A percentile compares a stretch with the other conserved stretches of the same genome.
Evolutionary conservation across 495 filamentous ascomycete genomes (phyloP).

Genomic region (Daldinia childiae): DNA sequence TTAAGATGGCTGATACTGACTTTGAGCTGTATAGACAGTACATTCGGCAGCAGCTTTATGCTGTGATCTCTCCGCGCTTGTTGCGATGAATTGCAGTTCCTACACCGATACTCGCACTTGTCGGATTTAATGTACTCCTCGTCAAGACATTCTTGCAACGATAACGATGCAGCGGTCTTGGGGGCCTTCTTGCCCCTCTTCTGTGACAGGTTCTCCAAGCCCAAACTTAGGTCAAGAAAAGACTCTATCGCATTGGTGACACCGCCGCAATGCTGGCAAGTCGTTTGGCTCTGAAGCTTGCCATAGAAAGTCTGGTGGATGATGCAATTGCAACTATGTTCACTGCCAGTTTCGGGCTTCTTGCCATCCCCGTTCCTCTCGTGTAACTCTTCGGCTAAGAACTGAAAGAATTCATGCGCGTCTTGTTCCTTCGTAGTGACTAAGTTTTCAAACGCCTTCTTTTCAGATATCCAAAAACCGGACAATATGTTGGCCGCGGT

Average conservation of each 20-base stretch:
- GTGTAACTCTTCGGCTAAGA: constrained; percentile 87
- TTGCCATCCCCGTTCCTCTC: constrained; percentile 68
- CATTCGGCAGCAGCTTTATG: constrained; percentile 81
- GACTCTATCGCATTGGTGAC: constrained; percentile 81
- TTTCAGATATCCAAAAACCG: constrained; percentile 78
- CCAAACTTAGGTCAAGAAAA: constrained; percentile 85
- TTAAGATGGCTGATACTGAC: constrained; percentile 53
- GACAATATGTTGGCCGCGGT: constrained; percentile 83
- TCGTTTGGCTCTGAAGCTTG: constrained; percentile 84
- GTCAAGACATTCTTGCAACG: constrained; percentile 77
- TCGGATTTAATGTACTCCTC: constrained; percentile 83
- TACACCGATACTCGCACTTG: constrained; percentile 82
- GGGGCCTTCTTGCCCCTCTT: constrained; percentile 58
- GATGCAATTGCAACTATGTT: constrained; percentile 79
- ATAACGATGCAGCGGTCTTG: constrained; percentile 59
- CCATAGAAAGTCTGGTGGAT: constrained; percentile 91
- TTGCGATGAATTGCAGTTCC: constrained; percentile 73
- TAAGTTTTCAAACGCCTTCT: constrained; percentile 70
- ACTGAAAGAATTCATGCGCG: constrained; percentile 94
- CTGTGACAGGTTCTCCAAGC: constrained; percentile 70
- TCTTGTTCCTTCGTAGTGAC: constrained; percentile 94
- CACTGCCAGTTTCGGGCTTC: constrained; percentile 63
- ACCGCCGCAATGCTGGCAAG: constrained; percentile 82
- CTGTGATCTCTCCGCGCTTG: constrained; percentile 81
- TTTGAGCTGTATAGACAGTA: constrained; percentile 92